Evolutionary conservation across 805 yeast species (phyloP), one percentile per base, ranked within the genome.

Genomic region (Yarrowia yakushimensis): DNA sequence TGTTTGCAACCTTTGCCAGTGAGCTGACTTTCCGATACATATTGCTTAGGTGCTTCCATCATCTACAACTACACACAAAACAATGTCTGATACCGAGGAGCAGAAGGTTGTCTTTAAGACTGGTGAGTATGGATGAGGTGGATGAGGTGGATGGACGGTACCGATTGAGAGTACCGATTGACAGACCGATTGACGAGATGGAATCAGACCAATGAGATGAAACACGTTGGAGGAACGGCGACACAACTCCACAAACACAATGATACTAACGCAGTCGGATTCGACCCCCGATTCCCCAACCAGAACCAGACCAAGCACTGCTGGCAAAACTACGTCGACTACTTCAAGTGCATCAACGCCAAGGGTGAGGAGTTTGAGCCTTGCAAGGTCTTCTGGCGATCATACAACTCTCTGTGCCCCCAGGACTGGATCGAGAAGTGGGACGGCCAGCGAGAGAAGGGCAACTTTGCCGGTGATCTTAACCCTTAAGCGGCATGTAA

Each of bases 351-450:
- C 82, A 85, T 94, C 75, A 88, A 86, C 73, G 90, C 92, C 69
- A 93, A 93, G 81, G 99, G 99, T 74, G 97, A 93, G 80, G 98
- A 92, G 66, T 94, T 94, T 74, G 96, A 92, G 72, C 98, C 98
- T 73, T 94, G 99, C 79, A 83, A 91, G 79, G 92, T 89, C 71
- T 94, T 94, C 82, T 89, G 84, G 85, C 87, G 84, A 78, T 90
- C 97, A 63, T 94, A 83, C 83, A 84, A 87, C 70, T 84, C 97
- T 23, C 81, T 77, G 65, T 77, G 79, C 72, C 78, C 78, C 54
- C 65, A 65, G 9, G 45, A 68, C 61, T 74, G 77, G 78, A 69
- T 71, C 48, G 74, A 69, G 63, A 73, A 73, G 69, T 76, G 78
- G 78, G 77, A 75, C 64, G 78, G 74, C 67, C 76, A 74, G 73